Conservation (phyloP, 1,284 basidiomycete genomes). For the Apiotrichum veenhuisii region DNA sequence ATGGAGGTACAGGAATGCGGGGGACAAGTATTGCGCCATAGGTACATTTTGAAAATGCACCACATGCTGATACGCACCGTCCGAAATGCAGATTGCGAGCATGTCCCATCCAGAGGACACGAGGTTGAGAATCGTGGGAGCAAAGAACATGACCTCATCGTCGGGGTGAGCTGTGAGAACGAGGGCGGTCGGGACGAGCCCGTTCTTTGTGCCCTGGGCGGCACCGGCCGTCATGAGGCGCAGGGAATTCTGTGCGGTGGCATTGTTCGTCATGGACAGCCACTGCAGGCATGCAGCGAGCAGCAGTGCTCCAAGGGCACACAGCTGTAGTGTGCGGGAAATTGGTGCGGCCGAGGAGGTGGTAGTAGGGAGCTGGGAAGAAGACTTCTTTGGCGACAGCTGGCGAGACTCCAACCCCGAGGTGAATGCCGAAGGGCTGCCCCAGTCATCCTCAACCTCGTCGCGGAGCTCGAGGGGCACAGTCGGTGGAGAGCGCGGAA, state of each 20-base stretch:
- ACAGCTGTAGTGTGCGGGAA: background rate
- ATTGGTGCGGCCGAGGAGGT: background rate
- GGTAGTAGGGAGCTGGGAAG: background rate
- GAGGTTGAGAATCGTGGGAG: slow-evolving; percentile 46
- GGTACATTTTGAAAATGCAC: background rate
- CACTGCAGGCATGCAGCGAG: slow-evolving; percentile 9
- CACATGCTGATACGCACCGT: slow-evolving; percentile 7
- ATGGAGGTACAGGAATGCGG: too few relatives aligned
- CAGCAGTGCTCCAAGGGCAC: background rate
- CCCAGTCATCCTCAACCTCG: slow-evolving; percentile 8
- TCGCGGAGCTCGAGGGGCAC: slow-evolving; percentile 6
- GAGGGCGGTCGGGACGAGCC: slow-evolving; percentile 32
- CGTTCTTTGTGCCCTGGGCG: background rate
- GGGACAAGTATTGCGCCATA: background rate
- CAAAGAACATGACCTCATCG: slow-evolving; percentile 78
- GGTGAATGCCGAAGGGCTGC: background rate
- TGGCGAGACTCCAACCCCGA: background rate
- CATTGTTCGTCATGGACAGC: slow-evolving; percentile 1
- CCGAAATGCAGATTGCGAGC: slow-evolving; percentile 52
- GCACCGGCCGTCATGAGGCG: background rate
- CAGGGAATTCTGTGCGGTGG: background rate
- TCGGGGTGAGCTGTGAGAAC: slow-evolving; percentile 52
- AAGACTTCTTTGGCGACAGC: slow-evolving; percentile 2
- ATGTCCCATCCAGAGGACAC: slow-evolving; percentile 37
- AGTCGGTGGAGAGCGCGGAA: slow-evolving; percentile 31